These are phyloP conservation scores for Cystofilobasidium capitatum DNA, from an alignment of 768 basidiomycete species.

Conservation along the genomic window DNA sequence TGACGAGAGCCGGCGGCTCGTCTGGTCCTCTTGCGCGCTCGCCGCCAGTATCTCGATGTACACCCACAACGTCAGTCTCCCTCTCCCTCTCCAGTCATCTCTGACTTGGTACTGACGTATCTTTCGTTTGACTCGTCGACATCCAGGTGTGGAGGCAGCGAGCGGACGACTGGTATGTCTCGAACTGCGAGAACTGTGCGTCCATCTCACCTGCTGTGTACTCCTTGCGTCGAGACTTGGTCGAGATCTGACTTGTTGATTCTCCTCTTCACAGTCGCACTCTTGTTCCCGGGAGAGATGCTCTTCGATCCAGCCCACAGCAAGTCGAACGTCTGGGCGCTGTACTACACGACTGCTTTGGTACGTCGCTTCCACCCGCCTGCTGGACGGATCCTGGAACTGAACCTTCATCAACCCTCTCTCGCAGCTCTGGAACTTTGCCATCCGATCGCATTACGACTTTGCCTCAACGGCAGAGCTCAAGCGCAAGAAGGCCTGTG, in stretches of 20 bases:
- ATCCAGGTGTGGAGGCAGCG: slow-evolving; percentile 1
- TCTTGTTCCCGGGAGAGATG: slow-evolving; percentile 11
- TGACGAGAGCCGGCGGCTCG: slow-evolving; percentile 16
- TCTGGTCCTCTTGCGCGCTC: slow-evolving; percentile 15
- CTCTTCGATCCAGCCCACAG: slow-evolving; percentile 1
- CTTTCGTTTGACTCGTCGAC: neutral
- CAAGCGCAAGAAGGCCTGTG: slow-evolving; percentile 7
- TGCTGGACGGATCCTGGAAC: neutral
- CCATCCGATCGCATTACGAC: slow-evolving; percentile 12
- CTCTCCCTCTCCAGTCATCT: neutral
- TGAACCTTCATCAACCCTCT: neutral
- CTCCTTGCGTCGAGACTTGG: neutral
- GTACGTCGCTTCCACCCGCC: neutral
- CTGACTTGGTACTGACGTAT: neutral
- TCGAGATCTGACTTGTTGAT: neutral
- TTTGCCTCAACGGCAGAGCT: neutral
- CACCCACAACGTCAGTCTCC: neutral
- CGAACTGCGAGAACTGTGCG: slow-evolving; percentile 14
- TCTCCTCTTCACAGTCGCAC: neutral
- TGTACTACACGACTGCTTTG: slow-evolving; percentile 11
- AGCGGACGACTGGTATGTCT: slow-evolving; percentile 3
- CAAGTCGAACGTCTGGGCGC: slow-evolving; percentile 14
- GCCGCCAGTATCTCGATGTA: slow-evolving; percentile 20
- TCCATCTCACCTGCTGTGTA: neutral
- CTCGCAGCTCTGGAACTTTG: slow-evolving; percentile 20